Percentiles rank a stretch among this genome's conserved stretches.
These are phyloP conservation scores for Iris pallida DNA, from an alignment of 116 monocot species.

Conservation along the genomic window DNA sequence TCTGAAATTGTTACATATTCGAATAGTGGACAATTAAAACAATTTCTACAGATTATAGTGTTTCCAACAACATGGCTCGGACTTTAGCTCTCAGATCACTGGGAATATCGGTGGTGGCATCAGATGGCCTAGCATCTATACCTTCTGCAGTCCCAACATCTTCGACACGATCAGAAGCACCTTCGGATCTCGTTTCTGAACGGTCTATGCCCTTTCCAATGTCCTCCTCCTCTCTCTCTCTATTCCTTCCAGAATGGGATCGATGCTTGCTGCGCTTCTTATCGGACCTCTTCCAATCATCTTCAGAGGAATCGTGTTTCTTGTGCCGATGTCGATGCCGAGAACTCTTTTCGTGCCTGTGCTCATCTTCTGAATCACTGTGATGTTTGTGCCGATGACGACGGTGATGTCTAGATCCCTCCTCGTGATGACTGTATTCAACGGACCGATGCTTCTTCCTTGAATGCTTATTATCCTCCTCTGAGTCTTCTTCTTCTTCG, in stretches of 20 bases:
- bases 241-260: conserved; percentile 17
- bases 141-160: not conserved
- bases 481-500: conserved; percentile 12
- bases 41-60: conserved; percentile 14
- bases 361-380: conserved; percentile 46
- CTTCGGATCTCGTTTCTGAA: not conserved
- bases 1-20: too few relatives aligned
- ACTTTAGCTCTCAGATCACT: conserved; percentile 80
- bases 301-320: conserved; percentile 25
- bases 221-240: conserved; percentile 12
- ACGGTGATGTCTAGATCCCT: conserved; percentile 19
- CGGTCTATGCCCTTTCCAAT: not conserved
- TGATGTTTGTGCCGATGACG: conserved; percentile 14
- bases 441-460: conserved; percentile 49
- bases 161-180: too few relatives aligned
- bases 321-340: not conserved
- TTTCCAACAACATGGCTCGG: conserved; percentile 75
- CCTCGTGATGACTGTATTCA: conserved; percentile 19
- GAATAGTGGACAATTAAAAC: not conserved
- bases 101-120: conserved; percentile 42
- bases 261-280: conserved; percentile 23
- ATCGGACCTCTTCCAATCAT: conserved; percentile 21
- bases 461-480: conserved; percentile 7
- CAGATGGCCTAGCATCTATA: conserved; percentile 9
- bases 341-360: conserved; percentile 28